Evolutionary conservation across 2,329 filamentous ascomycete genomes (phyloP), one percentile per base, ranked within the genome.

Genomic region (Trichoderma oligosporum): DNA sequence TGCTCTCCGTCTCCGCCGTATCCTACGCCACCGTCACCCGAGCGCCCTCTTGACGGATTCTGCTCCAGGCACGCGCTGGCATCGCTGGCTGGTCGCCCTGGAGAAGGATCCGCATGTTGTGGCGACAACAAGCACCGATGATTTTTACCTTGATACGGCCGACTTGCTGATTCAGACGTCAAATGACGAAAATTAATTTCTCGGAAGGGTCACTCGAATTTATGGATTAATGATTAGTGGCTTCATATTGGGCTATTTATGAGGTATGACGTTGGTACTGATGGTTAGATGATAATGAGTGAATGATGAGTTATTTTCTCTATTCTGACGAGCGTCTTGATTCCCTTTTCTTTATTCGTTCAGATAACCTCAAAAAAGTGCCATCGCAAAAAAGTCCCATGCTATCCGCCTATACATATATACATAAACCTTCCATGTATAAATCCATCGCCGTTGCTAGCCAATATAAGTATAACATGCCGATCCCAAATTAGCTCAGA

Each of bases 71-170:
- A 83, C 78, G 60, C 77, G 88, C 6, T 90, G 86, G 85, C 80
- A 79, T 25, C 76, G 73, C 44, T 92, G 88, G 88, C 76, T 90
- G 5, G 77, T 83, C 27, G 88, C 88, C 0, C 79, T 92, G 51
- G 87, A 91, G 67, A 66, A 67, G 0, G 80, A 89, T 61, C 76
- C 78, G 31, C 80, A 84, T 59, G 79, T 92, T 7, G 77, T 76
- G 68, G 82, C 81, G 27, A 92, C 88, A 12, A 88, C 83, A 20
- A 89, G 86, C 67, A 77, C 75, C 3, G 81, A 85, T 61, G 72
- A 73, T 12, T 60, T 80, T 20, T 80, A 80, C 57, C 39, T 68
- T 2, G 73, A 78, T 80, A 91, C 79, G 70, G 82, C 75, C 63
- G 85, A 78, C 80, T 82, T 79, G 77, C 76, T 67, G 18, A 4